Evolutionary conservation across 2,329 filamentous ascomycete species (phyloP).

Genomic region (Beauveria sp.): DNA sequence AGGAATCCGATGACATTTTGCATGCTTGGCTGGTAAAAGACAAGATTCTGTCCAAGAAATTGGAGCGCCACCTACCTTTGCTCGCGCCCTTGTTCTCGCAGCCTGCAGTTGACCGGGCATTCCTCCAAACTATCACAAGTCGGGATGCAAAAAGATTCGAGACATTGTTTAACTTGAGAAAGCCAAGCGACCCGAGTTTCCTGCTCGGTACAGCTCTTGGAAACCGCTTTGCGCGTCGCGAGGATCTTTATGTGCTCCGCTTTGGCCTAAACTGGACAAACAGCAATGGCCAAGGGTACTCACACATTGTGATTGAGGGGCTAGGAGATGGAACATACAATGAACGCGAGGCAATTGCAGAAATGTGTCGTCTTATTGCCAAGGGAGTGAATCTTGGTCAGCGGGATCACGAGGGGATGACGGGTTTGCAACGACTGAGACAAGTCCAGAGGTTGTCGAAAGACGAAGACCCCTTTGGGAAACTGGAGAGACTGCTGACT

Average conservation of each 20-base stretch:
- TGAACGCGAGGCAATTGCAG: not conserved
- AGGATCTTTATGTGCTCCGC: not conserved
- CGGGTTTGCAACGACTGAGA: not conserved
- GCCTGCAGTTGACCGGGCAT: not conserved
- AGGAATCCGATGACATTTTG: not conserved
- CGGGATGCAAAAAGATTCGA: not conserved
- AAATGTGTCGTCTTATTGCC: not conserved
- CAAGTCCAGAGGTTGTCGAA: not conserved
- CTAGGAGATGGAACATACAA: not conserved
- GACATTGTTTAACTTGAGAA: not conserved
- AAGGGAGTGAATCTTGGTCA: not conserved
- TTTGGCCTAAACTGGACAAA: not conserved
- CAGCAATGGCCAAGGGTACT: not conserved
- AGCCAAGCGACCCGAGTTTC: not conserved
- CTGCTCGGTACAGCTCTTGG: not conserved
- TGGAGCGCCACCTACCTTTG: not conserved
- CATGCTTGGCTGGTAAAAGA: not conserved
- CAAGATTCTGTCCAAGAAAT: not conserved
- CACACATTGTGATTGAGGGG: not conserved
- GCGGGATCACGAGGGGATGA: not conserved
- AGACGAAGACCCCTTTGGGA: not conserved
- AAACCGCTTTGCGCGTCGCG: not conserved
- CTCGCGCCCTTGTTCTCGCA: not conserved
- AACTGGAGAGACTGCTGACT: not conserved
- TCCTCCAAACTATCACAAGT: not conserved